Conservation (phyloP, 2,329 filamentous ascomycete genomes). For the Stenocarpella maydis region DNA sequence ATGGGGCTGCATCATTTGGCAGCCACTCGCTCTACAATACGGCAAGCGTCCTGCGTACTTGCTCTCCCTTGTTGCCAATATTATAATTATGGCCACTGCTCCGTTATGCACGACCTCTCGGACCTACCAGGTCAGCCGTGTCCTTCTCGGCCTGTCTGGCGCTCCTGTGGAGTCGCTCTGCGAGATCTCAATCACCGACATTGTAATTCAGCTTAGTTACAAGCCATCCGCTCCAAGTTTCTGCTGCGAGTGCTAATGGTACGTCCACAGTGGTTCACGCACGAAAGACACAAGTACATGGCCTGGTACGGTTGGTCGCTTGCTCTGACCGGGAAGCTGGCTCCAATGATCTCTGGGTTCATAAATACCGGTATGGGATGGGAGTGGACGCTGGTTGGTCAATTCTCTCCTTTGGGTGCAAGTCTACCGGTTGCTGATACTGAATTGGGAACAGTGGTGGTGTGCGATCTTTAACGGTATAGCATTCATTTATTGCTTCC, state of each 20-base stretch:
- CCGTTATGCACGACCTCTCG: conserved; percentile 40
- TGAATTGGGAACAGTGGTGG: conserved; percentile 39
- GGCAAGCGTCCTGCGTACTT: conserved; percentile 45
- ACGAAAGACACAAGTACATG: conserved; percentile 42
- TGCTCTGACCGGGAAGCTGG: conserved; percentile 41
- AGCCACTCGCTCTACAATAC: conserved; percentile 44
- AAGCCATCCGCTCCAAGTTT: not conserved
- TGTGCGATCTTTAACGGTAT: conserved; percentile 43
- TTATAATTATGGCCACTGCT: conserved; percentile 42
- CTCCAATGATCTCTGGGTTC: conserved; percentile 46
- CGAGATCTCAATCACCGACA: conserved; percentile 43
- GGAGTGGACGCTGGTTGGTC: conserved; percentile 42
- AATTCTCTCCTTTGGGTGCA: fast-evolving
- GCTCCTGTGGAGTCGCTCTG: conserved; percentile 43
- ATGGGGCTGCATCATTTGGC: conserved; percentile 47
- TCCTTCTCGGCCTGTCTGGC: conserved; percentile 42
- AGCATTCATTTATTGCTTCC: conserved; percentile 49
- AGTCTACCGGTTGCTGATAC: not conserved
- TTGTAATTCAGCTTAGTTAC: conserved; percentile 31
- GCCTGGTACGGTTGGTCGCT: conserved; percentile 42
- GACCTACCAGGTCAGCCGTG: conserved; percentile 42
- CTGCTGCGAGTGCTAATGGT: not conserved
- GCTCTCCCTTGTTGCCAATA: conserved; percentile 40
- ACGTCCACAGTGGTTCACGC: conserved; percentile 37
- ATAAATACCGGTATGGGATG: conserved; percentile 44